A percentile compares a stretch with the other conserved stretches of the same genome.
Evolutionary conservation across 352 stramenopile species (phyloP).

Genomic region (Halophytophthora polymorphica): DNA sequence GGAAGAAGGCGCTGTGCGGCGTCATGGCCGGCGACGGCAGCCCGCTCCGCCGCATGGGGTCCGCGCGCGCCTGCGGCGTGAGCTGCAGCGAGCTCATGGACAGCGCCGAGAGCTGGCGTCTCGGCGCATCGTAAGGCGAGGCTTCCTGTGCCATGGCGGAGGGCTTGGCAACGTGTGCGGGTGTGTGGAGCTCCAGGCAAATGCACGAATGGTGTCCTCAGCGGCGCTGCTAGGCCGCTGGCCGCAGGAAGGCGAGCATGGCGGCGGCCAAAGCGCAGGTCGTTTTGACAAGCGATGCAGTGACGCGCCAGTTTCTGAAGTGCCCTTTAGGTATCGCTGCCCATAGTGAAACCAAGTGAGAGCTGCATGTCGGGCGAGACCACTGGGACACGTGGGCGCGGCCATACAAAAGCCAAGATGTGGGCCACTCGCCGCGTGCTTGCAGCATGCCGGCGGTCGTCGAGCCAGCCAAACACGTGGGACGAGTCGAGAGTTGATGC

Average conservation of each 20-base stretch:
- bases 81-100: conserved; percentile 17
- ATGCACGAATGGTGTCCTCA: conserved; percentile 14
- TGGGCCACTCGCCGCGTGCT: too few relatives aligned
- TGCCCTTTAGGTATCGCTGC: too few relatives aligned
- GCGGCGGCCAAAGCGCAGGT: too few relatives aligned
- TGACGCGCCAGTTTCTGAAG: too few relatives aligned
- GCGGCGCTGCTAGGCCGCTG: too few relatives aligned
- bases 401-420: too few relatives aligned
- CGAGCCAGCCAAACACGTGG: too few relatives aligned
- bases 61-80: conserved; percentile 18
- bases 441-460: too few relatives aligned
- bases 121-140: conserved; percentile 10
- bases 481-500: conserved; percentile 24
- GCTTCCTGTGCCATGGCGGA: not conserved
- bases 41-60: conserved; percentile 16
- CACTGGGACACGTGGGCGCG: not conserved
- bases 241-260: too few relatives aligned
- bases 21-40: conserved; percentile 18
- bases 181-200: conserved; percentile 7
- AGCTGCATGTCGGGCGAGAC: too few relatives aligned
- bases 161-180: not conserved
- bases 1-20: conserved; percentile 19
- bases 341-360: too few relatives aligned
- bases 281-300: too few relatives aligned
- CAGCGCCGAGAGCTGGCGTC: conserved; percentile 8